Base-by-base conservation (phyloP, 306 rosid genomes). In the Boehmeria nivea region DNA sequence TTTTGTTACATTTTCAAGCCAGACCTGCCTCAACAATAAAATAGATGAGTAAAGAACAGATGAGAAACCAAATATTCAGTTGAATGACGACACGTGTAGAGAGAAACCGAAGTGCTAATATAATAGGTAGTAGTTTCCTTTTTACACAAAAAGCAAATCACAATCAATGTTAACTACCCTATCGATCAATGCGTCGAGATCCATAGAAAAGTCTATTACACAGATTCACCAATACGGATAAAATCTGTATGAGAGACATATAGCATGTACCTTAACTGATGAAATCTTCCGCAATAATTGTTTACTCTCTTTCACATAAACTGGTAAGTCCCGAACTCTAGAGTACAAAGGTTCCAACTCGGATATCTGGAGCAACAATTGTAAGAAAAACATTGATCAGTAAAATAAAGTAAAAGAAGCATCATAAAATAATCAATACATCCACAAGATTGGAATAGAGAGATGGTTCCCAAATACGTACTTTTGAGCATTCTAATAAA, bases 341-440 rank as follows among this genome's bases (percentile, higher is more conserved):
- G 87, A 72, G 82, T 84, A 65, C 61, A 91, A 59, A 56, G 55
- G 54, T 71, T 87, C 95, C 95, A 88, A 81, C 70, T 82, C 89
- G 54, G 80, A 72, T 64, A 91, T 60, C 99, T 91, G 85, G 26
- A 78, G 57, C 27, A 61, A 68, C 63, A 46, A 34, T 57, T 58
- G 17, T 14, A 38, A 50, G 18, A 51, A 39, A 54, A 69, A 70
- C 27, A 43, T 21, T 46, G 63, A 66, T 77, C 54, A 61, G 33
- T 66, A 49, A 33, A 70, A 64, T 70, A 51, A 59, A 72, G 64
- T 37, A 24, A 60, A 74, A 64, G 54, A 68, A 63, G 46, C 66
- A 73, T 53, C 63, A 68, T 19, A 27, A 53, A 48, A 47, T 44
- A 40, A 27, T 42, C 33, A 45, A 23, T 12, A 38, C 15, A 22